phyloP scores from a whole-genome alignment of 75 land plant genomes.

The Picea sitchensis region DNA sequence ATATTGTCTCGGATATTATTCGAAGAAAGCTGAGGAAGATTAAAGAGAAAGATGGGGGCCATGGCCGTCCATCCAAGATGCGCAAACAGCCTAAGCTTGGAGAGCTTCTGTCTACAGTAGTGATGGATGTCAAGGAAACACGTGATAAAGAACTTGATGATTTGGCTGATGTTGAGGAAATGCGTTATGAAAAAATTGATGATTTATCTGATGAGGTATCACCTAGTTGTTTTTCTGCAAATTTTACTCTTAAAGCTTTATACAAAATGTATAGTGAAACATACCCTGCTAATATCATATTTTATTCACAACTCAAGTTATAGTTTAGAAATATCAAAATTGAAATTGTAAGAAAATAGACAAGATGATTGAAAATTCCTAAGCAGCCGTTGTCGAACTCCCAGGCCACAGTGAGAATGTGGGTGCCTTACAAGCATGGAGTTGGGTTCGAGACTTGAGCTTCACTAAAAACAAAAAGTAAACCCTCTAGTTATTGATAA shows the following conservation, averaged over 20 bases:
- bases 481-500: neutral
- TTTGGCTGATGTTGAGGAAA: neutral
- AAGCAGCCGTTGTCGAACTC: neutral
- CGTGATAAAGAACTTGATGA: neutral
- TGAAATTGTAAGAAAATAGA: neutral
- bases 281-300: too few species aligned
- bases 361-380: neutral
- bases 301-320: too few species aligned
- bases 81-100: constrained; percentile 57
- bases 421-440: neutral
- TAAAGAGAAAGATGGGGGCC: constrained; percentile 88
- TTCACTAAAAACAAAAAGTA: neutral
- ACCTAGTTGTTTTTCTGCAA: neutral
- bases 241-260: neutral
- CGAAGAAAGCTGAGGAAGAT: constrained; percentile 94
- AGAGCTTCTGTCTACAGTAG: constrained; percentile 23
- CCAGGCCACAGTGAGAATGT: neutral
- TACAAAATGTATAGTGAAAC: too few species aligned
- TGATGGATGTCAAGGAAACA: neutral
- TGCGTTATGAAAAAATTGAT: neutral
- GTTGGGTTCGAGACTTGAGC: too few species aligned
- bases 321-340: neutral
- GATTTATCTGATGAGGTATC: constrained; percentile 6
- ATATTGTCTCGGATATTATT: constrained; percentile 71
- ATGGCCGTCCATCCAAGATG: constrained; percentile 67